phyloP scores from a whole-genome alignment of 78 protist species.

The Dictyostelium brefeldianum region DNA sequence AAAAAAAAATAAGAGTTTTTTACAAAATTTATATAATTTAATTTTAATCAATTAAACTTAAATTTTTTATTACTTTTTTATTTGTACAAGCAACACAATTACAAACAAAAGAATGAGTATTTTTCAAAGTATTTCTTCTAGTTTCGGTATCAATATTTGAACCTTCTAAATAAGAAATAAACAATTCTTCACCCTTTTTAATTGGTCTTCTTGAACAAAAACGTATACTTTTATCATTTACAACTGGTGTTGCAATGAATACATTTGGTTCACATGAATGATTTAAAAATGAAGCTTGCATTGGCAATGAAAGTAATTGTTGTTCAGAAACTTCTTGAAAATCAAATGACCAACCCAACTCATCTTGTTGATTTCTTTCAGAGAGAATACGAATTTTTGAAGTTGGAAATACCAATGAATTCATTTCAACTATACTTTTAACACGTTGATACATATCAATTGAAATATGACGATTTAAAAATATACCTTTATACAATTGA shows the following conservation, averaged over 20 bases:
- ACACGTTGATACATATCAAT: slow-evolving; percentile 28
- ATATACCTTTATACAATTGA: slow-evolving; percentile 15
- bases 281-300: slow-evolving; percentile 39
- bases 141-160: neutral
- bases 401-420: slow-evolving; percentile 9
- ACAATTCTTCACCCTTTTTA: slow-evolving; percentile 65
- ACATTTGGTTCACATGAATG: slow-evolving; percentile 70
- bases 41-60: slow-evolving; percentile 1
- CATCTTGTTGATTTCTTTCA: slow-evolving; percentile 25
- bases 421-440: slow-evolving; percentile 25
- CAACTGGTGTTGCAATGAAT: slow-evolving; percentile 55
- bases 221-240: slow-evolving; percentile 57
- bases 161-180: slow-evolving; percentile 51
- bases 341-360: slow-evolving; percentile 50
- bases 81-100: slow-evolving; percentile 35
- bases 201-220: slow-evolving; percentile 48
- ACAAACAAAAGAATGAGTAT: slow-evolving; percentile 28
- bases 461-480: slow-evolving; percentile 1
- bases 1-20: no score
- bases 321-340: slow-evolving; percentile 37
- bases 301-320: neutral
- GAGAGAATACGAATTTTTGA: slow-evolving; percentile 7
- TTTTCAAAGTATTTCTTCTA: neutral
- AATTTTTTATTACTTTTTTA: neutral
- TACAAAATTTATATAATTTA: no score